Evolutionary conservation across 176 grass and related monocot genomes (phyloP).

Genomic region (Aegilops bicornis): DNA sequence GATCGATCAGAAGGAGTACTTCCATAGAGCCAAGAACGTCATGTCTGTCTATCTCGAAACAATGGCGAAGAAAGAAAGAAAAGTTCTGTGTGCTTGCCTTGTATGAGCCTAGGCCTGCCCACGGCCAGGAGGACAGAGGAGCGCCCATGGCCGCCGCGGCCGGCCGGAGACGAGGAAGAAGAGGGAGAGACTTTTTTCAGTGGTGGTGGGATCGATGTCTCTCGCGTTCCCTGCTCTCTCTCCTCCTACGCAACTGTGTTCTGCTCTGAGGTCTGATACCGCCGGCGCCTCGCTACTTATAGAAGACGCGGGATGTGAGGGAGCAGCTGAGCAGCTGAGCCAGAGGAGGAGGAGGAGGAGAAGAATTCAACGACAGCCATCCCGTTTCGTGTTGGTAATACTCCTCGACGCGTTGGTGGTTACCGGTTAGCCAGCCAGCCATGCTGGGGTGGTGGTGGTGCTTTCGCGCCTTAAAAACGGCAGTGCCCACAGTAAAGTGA

Average conservation of each 20-base stretch:
- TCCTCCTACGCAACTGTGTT: neutral
- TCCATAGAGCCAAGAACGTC: too few species aligned
- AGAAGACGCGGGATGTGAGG: neutral
- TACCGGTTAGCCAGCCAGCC: slow-evolving; percentile 8
- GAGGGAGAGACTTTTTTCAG: neutral
- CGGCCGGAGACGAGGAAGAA: neutral
- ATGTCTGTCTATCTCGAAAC: too few species aligned
- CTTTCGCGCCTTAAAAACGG: neutral
- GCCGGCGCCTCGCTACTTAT: too few species aligned
- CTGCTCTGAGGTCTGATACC: neutral
- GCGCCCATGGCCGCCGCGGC: slow-evolving; percentile 26
- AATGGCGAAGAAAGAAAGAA: too few species aligned
- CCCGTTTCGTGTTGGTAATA: neutral
- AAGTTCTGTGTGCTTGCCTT: slow-evolving; percentile 42
- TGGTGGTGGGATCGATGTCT: neutral
- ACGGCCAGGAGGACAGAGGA: slow-evolving; percentile 80
- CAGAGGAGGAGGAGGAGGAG: neutral
- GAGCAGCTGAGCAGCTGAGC: neutral
- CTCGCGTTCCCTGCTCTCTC: neutral
- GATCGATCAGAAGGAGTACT: neutral
- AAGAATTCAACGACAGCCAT: neutral
- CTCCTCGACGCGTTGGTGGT: neutral
- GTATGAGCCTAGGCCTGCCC: slow-evolving; percentile 67
- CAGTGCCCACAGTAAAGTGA: neutral
- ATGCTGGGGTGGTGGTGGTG: neutral